Evolutionary conservation across 2,329 filamentous ascomycete species (phyloP).

Genomic region (Fusarium sp.): DNA sequence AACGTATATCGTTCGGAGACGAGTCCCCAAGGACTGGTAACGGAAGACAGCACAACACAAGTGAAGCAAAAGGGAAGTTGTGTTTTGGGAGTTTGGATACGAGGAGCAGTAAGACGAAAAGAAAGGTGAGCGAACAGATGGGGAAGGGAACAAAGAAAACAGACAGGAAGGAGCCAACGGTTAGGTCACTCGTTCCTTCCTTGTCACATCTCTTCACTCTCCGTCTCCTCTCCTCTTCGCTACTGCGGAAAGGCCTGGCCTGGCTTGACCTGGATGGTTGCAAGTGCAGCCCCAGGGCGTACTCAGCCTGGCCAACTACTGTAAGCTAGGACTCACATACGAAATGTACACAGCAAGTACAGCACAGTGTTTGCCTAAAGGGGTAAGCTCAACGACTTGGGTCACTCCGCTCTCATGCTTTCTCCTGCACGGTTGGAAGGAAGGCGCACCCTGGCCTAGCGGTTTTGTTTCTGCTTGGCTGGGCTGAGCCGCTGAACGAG

Average conservation of each 20-base stretch:
- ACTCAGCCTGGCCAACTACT: slow-evolving; percentile 24
- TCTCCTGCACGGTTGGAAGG: not conserved
- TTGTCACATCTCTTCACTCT: slow-evolving; percentile 27
- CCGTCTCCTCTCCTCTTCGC: slow-evolving; percentile 1
- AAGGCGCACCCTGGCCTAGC: not conserved
- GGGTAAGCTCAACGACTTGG: slow-evolving; percentile 14
- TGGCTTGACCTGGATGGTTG: slow-evolving; percentile 31
- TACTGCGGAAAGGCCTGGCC: slow-evolving; percentile 37
- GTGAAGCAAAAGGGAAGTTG: slow-evolving; percentile 7
- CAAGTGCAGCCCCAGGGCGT: slow-evolving; percentile 30
- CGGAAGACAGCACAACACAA: not conserved
- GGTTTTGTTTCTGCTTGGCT: slow-evolving; percentile 28
- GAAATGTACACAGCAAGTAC: slow-evolving; percentile 23
- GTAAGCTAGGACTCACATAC: slow-evolving; percentile 23
- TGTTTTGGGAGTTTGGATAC: slow-evolving; percentile 1
- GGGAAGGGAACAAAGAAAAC: slow-evolving; percentile 35
- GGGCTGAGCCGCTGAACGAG: slow-evolving; percentile 7
- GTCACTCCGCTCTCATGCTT: slow-evolving; percentile 4
- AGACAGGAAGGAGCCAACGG: slow-evolving; percentile 3
- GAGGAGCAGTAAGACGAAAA: slow-evolving; percentile 11
- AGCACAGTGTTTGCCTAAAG: slow-evolving; percentile 19
- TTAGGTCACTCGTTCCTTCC: slow-evolving; percentile 1
- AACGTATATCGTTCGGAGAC: slow-evolving; percentile 9
- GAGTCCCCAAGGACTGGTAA: slow-evolving; percentile 24
- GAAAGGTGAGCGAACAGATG: slow-evolving; percentile 6